Evolutionary conservation across 495 filamentous ascomycete species (phyloP).

Genomic region (Bathelium albidoporum): DNA sequence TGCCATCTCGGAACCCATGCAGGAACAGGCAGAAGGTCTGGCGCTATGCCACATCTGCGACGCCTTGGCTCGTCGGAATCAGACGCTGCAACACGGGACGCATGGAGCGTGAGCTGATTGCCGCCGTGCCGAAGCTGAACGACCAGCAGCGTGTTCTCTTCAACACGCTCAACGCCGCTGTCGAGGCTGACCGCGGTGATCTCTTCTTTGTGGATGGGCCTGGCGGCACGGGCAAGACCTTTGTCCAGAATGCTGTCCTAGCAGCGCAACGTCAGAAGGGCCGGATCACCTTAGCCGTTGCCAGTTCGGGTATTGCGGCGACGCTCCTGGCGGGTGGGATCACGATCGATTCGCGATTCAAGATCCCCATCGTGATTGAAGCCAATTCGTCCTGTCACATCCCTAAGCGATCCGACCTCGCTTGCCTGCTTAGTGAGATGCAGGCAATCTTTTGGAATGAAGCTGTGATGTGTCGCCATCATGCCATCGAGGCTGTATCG

Average conservation of each 20-base stretch:
- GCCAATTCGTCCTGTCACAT: neutral
- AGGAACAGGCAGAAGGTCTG: neutral
- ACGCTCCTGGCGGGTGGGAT: neutral
- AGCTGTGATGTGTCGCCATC: neutral
- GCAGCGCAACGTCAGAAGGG: neutral
- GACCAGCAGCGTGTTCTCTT: neutral
- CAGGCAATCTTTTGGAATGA: neutral
- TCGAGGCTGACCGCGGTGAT: neutral
- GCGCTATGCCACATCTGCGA: neutral
- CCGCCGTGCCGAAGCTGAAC: neutral
- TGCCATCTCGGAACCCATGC: neutral
- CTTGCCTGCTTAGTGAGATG: neutral
- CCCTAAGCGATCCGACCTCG: neutral
- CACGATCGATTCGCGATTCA: neutral
- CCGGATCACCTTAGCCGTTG: neutral
- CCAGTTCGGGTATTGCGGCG: neutral
- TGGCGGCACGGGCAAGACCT: neutral
- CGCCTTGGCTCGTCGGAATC: neutral
- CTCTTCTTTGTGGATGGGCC: neutral
- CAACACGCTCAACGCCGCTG: neutral
- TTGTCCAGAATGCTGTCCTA: neutral
- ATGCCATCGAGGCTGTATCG: neutral
- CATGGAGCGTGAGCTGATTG: neutral
- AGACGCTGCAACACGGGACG: neutral
- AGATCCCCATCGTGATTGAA: neutral